Percentiles rank a stretch among this genome's conserved stretches.
phyloP scores from a whole-genome alignment of 202 grass and related monocot genomes.

The Digitaria exilis region DNA sequence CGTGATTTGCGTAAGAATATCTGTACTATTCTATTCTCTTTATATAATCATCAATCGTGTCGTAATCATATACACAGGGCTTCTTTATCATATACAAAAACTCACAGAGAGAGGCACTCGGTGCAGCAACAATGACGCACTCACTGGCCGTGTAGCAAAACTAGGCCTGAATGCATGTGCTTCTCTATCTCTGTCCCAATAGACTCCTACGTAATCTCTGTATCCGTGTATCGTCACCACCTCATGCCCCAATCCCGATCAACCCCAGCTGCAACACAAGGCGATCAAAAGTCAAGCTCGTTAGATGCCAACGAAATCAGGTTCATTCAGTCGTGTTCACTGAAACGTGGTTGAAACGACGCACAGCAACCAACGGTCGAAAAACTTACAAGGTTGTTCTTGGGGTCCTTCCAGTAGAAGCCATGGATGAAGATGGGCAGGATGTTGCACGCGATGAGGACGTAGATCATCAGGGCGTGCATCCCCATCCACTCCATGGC shows the following conservation, averaged over 20 bases:
- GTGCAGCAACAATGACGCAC: constrained; percentile 34
- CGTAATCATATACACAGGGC: constrained; percentile 44
- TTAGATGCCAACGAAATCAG: not conserved
- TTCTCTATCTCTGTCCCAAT: constrained; percentile 29
- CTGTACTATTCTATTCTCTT: constrained; percentile 43
- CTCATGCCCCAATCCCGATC: constrained; percentile 61
- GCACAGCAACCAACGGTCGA: not conserved
- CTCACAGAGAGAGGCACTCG: constrained; percentile 38
- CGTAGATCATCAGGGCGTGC: constrained; percentile 88
- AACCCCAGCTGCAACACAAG: constrained; percentile 59
- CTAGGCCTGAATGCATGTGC: constrained; percentile 39
- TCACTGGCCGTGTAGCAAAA: constrained; percentile 53
- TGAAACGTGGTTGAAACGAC: constrained; percentile 2
- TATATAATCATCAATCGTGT: not conserved
- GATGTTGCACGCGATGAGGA: constrained; percentile 85
- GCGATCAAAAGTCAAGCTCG: not conserved
- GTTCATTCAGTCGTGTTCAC: not conserved
- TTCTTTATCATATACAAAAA: constrained; percentile 55
- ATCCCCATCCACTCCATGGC: constrained; percentile 92
- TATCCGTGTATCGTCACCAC: not conserved
- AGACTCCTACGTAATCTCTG: constrained; percentile 30
- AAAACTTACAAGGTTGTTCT: constrained; percentile 82
- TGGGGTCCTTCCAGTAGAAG: constrained; percentile 79
- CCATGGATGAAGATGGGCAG: constrained; percentile 88
- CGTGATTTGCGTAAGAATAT: not conserved